phyloP scores from a whole-genome alignment of 352 stramenopile genomes.

The Phytopythium boreale region DNA sequence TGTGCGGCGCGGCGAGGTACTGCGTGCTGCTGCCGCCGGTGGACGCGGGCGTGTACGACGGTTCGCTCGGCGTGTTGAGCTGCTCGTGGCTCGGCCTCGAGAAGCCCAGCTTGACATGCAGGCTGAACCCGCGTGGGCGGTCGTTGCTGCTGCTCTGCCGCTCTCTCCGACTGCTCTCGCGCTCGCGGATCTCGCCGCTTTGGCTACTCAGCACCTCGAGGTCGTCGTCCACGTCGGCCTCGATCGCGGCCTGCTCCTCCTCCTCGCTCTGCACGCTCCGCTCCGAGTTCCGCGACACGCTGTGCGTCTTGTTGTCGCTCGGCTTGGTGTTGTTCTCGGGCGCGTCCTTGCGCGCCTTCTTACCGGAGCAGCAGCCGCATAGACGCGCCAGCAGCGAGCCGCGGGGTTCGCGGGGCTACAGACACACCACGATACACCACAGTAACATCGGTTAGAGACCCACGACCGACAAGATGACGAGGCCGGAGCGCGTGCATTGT shows the following conservation, averaged over 20 bases:
- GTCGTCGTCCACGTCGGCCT: conserved; percentile 78
- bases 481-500: not conserved
- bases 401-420: conserved; percentile 1
- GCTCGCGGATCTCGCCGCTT: conserved; percentile 53
- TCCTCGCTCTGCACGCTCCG: conserved; percentile 59
- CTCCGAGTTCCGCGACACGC: conserved; percentile 46
- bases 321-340: conserved; percentile 27
- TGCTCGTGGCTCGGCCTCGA: conserved; percentile 7
- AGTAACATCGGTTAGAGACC: not conserved
- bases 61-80: conserved; percentile 4
- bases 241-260: conserved; percentile 63
- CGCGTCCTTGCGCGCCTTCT: conserved; percentile 1
- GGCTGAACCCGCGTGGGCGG: conserved; percentile 47
- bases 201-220: conserved; percentile 74
- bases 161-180: conserved; percentile 29
- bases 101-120: conserved; percentile 54
- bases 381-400: conserved; percentile 5
- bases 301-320: conserved; percentile 48
- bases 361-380: conserved; percentile 3
- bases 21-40: conserved; percentile 34
- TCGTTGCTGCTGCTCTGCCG: conserved; percentile 22
- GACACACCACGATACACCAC: not conserved
- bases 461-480: not conserved
- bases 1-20: conserved; percentile 54
- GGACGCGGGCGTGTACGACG: conserved; percentile 32